Evolutionary conservation across 345 rosid species (phyloP).

Genomic region (Euphorbia pulcherrima): DNA sequence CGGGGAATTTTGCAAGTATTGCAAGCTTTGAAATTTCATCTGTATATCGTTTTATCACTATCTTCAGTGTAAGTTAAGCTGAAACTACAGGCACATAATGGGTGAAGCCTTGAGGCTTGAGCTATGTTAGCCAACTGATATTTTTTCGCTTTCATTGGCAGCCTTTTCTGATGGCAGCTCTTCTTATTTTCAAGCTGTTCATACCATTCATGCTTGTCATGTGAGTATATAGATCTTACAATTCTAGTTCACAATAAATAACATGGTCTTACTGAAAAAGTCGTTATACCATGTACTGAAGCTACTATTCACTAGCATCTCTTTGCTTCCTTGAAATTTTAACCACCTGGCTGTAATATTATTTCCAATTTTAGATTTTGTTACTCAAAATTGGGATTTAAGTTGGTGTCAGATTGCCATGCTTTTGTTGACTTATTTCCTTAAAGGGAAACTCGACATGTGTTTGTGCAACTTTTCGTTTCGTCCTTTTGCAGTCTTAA

Average conservation of each 20-base stretch:
- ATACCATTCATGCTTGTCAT: conserved; percentile 94
- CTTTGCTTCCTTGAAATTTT: not conserved
- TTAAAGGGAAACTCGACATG: not conserved
- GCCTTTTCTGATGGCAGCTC: conserved; percentile 97
- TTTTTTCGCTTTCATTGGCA: conserved; percentile 29
- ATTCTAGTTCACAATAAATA: not conserved
- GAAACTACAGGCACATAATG: not conserved
- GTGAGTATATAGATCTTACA: conserved; percentile 45
- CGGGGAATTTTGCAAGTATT: conserved; percentile 96
- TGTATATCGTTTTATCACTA: conserved; percentile 84
- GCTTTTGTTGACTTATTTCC: not conserved
- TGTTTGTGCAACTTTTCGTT: not conserved
- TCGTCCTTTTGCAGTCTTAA: not conserved
- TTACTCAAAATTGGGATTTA: not conserved
- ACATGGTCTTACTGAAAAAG: not conserved
- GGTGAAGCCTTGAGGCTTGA: conserved; percentile 11
- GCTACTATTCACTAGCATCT: not conserved
- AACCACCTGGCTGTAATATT: not conserved
- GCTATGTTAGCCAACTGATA: conserved; percentile 14
- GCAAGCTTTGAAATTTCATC: conserved; percentile 99
- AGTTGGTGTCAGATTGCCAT: not conserved
- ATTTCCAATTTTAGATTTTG: too few relatives aligned
- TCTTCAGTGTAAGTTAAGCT: conserved; percentile 79
- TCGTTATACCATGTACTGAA: not conserved
- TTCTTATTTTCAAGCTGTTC: conserved; percentile 89